Percentiles rank a stretch among this genome's conserved stretches.
Conservation (phyloP, 257 asterid genomes). For the Plectranthus barbatus region DNA sequence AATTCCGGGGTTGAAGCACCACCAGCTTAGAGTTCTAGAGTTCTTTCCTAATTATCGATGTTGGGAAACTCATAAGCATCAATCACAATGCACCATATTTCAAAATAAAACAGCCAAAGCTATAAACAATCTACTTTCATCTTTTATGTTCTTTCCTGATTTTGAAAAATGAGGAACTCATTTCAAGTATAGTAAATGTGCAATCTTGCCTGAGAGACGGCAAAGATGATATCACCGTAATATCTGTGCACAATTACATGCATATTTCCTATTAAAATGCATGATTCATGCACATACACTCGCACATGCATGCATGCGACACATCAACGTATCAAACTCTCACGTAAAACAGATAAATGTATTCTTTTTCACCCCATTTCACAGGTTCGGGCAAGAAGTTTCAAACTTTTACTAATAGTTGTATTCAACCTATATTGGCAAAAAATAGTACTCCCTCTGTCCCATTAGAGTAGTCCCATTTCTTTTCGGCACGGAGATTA, state of each 20-base stretch:
- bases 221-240: background rate
- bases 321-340: background rate
- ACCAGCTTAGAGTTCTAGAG: slow-evolving; percentile 92
- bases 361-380: background rate
- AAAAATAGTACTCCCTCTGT: too few species aligned
- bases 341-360: background rate
- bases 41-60: slow-evolving; percentile 44
- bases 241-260: background rate
- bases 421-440: too few species aligned
- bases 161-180: background rate
- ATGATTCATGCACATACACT: background rate
- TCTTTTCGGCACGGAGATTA: too few species aligned
- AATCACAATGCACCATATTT: slow-evolving; percentile 13
- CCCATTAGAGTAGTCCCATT: too few species aligned
- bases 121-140: background rate
- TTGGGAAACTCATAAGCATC: slow-evolving; percentile 12
- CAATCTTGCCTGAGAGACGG: background rate
- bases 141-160: background rate
- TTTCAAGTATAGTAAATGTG: background rate
- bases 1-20: slow-evolving; percentile 99
- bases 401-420: background rate
- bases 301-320: background rate
- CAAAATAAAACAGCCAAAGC: slow-evolving; percentile 6
- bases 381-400: background rate
- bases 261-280: background rate